Conservation (phyloP, 345 rosid genomes). For the Eutrema yunnanense region DNA sequence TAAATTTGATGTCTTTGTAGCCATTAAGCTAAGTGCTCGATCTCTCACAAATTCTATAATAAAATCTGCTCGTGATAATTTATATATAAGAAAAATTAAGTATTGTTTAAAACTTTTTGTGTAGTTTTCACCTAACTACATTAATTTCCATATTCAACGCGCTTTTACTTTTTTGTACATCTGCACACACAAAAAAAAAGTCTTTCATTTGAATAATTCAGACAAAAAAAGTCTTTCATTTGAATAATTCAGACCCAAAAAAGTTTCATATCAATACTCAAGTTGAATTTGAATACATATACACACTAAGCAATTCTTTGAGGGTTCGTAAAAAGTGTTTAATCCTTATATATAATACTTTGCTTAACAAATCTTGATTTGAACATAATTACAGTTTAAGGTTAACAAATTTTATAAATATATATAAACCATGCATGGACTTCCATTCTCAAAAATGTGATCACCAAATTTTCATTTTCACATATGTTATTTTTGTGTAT, state of each 20-base stretch:
- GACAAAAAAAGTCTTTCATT: not conserved
- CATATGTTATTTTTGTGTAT: too few relatives aligned
- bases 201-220: not conserved
- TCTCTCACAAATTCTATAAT: not conserved
- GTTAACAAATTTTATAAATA: too few relatives aligned
- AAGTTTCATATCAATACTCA: not conserved
- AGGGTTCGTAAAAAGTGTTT: too few relatives aligned
- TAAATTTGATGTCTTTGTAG: conserved; percentile 1
- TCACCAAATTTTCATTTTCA: too few relatives aligned
- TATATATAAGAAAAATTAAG: not conserved
- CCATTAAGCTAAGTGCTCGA: not conserved
- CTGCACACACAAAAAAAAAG: not conserved
- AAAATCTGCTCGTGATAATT: not conserved
- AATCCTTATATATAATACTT: too few relatives aligned
- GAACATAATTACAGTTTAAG: too few relatives aligned
- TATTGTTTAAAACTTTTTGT: not conserved
- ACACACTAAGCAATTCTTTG: not conserved
- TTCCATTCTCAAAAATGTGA: too few relatives aligned
- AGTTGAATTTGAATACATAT: not conserved
- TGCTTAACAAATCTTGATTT: too few relatives aligned
- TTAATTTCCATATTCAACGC: not conserved
- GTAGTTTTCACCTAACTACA: not conserved
- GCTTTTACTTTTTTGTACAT: not conserved
- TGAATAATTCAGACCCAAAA: not conserved
- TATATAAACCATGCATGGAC: too few relatives aligned